These are phyloP conservation scores for Gossypium ekmanianum DNA, from an alignment of 345 rosid species.

Conservation along the genomic window DNA sequence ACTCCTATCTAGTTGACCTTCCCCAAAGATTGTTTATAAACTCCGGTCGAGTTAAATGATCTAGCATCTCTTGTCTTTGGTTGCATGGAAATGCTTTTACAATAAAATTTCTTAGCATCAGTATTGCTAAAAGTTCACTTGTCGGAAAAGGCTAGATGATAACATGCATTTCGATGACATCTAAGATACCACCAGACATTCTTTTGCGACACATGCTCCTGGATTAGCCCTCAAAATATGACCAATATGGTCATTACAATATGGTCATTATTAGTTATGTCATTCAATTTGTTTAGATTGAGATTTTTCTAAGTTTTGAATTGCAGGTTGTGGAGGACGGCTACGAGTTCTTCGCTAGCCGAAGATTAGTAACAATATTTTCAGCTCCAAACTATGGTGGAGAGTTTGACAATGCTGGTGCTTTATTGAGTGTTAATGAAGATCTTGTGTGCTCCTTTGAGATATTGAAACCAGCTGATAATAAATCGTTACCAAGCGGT, in stretches of 20 bases:
- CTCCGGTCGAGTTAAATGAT: not conserved
- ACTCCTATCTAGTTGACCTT: not conserved
- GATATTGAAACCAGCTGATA: conserved; percentile 70
- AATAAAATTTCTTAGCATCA: no score
- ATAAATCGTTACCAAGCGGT: conserved; percentile 37
- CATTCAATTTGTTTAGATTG: not conserved
- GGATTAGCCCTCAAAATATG: not conserved
- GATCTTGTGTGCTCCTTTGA: conserved; percentile 85
- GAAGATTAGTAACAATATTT: conserved; percentile 86
- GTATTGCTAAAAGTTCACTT: no score
- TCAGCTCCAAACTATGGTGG: conserved; percentile 99
- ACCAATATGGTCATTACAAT: not conserved
- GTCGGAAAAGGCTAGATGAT: not conserved
- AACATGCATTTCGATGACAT: conserved; percentile 1
- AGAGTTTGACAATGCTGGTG: conserved; percentile 98
- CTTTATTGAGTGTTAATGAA: conserved; percentile 70
- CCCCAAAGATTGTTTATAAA: not conserved
- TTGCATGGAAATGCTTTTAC: no score
- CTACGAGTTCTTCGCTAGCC: conserved; percentile 84
- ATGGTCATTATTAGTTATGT: not conserved
- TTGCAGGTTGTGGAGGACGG: conserved; percentile 98
- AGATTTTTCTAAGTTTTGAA: conserved; percentile 15
- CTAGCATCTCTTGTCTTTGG: no score
- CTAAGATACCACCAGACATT: not conserved
- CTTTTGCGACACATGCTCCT: not conserved